Evolutionary conservation across 345 rosid species (phyloP).

Genomic region (Salix suchowensis): DNA sequence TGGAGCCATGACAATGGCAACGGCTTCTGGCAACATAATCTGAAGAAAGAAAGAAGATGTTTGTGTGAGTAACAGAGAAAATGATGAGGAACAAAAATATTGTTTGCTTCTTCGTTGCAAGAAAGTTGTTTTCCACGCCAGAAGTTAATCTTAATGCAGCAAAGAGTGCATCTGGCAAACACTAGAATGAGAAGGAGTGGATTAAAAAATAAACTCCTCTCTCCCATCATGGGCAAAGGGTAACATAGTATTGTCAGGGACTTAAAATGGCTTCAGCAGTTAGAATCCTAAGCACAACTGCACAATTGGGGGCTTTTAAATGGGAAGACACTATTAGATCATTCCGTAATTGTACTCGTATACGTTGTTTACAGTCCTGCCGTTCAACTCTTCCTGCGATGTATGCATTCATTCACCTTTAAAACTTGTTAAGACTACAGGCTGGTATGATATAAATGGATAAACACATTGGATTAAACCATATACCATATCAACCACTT

Average conservation of each 20-base stretch:
- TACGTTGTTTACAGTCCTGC: not conserved
- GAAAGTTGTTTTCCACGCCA: not conserved
- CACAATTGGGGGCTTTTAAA: not conserved
- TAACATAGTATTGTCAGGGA: not conserved
- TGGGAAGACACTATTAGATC: not conserved
- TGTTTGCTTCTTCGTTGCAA: not conserved
- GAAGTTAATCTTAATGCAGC: not conserved
- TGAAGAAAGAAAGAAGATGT: constrained; percentile 24
- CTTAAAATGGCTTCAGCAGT: not conserved
- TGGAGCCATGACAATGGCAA: constrained; percentile 99
- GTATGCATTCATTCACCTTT: not conserved
- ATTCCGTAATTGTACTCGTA: not conserved
- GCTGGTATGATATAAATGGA: too few species aligned
- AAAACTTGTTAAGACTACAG: not conserved
- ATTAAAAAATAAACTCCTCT: too few species aligned
- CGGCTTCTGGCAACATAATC: constrained; percentile 96
- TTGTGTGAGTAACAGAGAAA: not conserved
- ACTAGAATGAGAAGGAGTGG: not conserved
- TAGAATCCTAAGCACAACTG: not conserved
- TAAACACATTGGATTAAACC: not conserved
- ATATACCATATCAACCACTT: not conserved
- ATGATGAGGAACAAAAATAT: not conserved
- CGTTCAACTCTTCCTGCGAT: not conserved
- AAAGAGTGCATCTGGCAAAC: not conserved
- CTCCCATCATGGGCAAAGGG: not conserved